phyloP scores from a whole-genome alignment of 192 early-diverging fungal genomes.

The Borealophlyctis nickersoniae region DNA sequence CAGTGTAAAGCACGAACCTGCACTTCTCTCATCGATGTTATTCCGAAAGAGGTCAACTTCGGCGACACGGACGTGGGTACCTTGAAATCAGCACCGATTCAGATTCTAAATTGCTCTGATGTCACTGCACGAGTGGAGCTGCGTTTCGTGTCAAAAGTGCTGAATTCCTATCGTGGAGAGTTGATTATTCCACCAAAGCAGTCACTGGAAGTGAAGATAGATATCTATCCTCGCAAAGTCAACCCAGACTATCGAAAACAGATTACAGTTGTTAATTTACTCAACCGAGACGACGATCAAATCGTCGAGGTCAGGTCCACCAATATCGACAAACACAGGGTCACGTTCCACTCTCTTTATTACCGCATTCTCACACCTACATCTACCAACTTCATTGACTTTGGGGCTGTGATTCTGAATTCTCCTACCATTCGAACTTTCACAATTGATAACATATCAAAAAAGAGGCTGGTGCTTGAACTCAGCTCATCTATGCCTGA shows the following conservation, averaged over 20 bases:
- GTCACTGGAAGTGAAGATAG: conserved; percentile 76
- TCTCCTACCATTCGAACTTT: conserved; percentile 74
- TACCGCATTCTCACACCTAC: conserved; percentile 85
- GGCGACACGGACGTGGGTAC: conserved; percentile 94
- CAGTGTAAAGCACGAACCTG: conserved; percentile 89
- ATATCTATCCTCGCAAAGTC: conserved; percentile 96
- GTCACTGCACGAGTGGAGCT: conserved; percentile 80
- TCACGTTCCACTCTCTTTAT: conserved; percentile 95
- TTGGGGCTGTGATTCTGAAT: conserved; percentile 85
- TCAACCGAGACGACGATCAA: conserved; percentile 85
- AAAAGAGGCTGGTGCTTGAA: conserved; percentile 43
- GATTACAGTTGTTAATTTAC: conserved; percentile 86
- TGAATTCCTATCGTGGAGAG: conserved; percentile 71
- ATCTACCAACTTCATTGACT: conserved; percentile 92
- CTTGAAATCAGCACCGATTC: conserved; percentile 79
- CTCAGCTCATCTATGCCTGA: conserved; percentile 45
- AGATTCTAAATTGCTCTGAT: conserved; percentile 82
- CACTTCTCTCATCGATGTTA: conserved; percentile 87
- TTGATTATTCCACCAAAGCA: conserved; percentile 76
- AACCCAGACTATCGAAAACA: conserved; percentile 97
- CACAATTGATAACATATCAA: conserved; percentile 80
- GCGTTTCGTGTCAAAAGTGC: conserved; percentile 87
- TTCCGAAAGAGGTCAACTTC: conserved; percentile 84
- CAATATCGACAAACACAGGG: conserved; percentile 94
- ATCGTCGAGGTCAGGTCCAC: conserved; percentile 87